Conservation (phyloP, 306 rosid species). For the Malus orientalis region DNA sequence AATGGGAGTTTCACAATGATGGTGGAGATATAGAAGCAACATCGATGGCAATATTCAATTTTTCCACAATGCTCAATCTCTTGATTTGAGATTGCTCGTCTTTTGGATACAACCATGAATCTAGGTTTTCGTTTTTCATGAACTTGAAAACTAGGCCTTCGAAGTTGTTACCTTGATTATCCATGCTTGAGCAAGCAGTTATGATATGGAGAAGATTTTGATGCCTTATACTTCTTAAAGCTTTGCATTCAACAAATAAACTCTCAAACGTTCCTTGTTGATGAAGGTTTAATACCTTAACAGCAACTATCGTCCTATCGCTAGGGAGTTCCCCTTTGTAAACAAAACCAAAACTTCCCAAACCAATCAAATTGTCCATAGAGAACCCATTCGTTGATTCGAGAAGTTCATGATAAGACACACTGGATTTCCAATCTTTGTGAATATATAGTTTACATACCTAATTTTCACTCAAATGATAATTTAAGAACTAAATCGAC, state of each 20-base stretch:
- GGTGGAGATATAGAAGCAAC: conserved; percentile 8
- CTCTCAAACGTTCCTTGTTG: neutral
- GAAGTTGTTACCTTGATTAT: conserved; percentile 17
- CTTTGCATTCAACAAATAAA: neutral
- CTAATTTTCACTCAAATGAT: no score
- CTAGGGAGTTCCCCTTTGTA: neutral
- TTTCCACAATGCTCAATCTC: conserved; percentile 18
- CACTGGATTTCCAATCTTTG: neutral
- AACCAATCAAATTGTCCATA: neutral
- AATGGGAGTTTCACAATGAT: neutral
- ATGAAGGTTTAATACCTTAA: neutral
- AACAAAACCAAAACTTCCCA: neutral
- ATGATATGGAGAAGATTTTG: conserved; percentile 31
- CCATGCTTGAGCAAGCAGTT: conserved; percentile 16
- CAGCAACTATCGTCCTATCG: neutral
- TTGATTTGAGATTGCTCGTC: neutral
- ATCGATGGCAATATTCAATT: conserved; percentile 17
- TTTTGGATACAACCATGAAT: conserved; percentile 19
- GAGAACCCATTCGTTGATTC: neutral
- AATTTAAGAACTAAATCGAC: no score
- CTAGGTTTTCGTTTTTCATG: conserved; percentile 28
- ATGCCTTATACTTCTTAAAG: conserved; percentile 18
- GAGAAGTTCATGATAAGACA: neutral
- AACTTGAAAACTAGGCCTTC: conserved; percentile 27
- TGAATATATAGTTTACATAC: no score